These are phyloP conservation scores for Metschnikowia borealis DNA, from an alignment of 805 yeast species.

Conservation along the genomic window DNA sequence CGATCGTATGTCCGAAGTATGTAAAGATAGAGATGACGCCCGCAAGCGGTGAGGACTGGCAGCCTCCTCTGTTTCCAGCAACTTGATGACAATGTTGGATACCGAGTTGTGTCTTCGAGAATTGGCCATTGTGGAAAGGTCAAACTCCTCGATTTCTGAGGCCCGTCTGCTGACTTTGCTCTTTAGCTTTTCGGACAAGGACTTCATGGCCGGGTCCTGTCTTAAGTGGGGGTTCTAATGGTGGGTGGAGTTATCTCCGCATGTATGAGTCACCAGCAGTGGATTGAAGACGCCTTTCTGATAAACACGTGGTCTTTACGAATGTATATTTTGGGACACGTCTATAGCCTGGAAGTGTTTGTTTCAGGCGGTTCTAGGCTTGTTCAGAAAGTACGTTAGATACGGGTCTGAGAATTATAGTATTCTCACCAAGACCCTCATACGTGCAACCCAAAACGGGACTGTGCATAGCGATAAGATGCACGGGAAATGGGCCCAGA, in stretches of 20 bases:
- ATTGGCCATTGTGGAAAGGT: slow-evolving; percentile 13
- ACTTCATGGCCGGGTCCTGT: slow-evolving; percentile 8
- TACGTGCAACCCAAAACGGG: neutral
- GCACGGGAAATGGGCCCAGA: neutral
- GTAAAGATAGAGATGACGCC: slow-evolving; percentile 8
- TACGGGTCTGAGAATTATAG: neutral
- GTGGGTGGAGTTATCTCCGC: neutral
- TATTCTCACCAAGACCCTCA: neutral
- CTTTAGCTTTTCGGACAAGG: slow-evolving; percentile 24
- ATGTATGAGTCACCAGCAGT: neutral
- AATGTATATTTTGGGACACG: neutral
- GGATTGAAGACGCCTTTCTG: too few species aligned
- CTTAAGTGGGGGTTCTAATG: neutral
- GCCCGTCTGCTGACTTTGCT: slow-evolving; percentile 26
- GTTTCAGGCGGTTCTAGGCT: neutral
- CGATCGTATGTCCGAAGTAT: slow-evolving; percentile 8
- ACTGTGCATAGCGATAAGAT: slow-evolving; percentile 3
- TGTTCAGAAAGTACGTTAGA: neutral
- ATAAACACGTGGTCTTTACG: neutral
- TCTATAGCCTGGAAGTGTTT: neutral
- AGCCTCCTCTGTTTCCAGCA: slow-evolving; percentile 15
- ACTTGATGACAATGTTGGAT: slow-evolving; percentile 21
- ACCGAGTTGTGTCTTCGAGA: slow-evolving; percentile 20
- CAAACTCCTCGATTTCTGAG: slow-evolving; percentile 23
- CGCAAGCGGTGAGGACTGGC: slow-evolving; percentile 4